Evolutionary conservation across 108 stramenopile genomes (phyloP).

Genomic region (Craspedostauros australis): DNA sequence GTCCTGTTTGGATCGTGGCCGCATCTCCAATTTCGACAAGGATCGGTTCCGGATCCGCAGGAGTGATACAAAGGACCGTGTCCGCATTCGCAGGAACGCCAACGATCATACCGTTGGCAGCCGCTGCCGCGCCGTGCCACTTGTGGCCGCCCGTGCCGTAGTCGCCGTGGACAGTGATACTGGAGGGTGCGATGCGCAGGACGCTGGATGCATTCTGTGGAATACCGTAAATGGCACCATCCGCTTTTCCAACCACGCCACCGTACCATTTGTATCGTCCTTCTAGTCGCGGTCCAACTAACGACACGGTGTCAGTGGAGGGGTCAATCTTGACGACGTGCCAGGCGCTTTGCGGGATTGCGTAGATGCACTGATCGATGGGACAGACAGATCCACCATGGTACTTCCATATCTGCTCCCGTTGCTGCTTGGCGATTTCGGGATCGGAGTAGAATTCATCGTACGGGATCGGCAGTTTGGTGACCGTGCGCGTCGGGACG

Average conservation of each 20-base stretch:
- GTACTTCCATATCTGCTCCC: constrained; percentile 67
- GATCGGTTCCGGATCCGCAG: constrained; percentile 14
- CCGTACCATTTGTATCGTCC: constrained; percentile 89
- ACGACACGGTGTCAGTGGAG: constrained; percentile 34
- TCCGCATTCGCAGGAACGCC: constrained; percentile 79
- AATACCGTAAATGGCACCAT: constrained; percentile 81
- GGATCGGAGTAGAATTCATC: constrained; percentile 41
- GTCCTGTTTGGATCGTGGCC: constrained; percentile 39
- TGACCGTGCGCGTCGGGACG: constrained; percentile 49
- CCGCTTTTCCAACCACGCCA: constrained; percentile 59
- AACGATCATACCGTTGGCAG: constrained; percentile 61
- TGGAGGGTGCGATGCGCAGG: constrained; percentile 50
- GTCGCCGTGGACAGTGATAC: constrained; percentile 58
- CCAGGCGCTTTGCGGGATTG: constrained; percentile 69
- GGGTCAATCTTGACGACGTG: constrained; percentile 76
- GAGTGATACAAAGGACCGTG: constrained; percentile 59
- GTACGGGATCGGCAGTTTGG: constrained; percentile 57
- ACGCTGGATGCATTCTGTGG: constrained; percentile 72
- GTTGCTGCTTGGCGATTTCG: constrained; percentile 23
- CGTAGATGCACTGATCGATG: constrained; percentile 73
- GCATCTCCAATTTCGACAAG: constrained; percentile 19
- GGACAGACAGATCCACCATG: constrained; percentile 76
- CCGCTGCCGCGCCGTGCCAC: constrained; percentile 83
- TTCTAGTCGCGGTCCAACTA: constrained; percentile 54
- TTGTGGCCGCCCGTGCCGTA: constrained; percentile 60